phyloP scores from a whole-genome alignment of 495 filamentous ascomycete species.

The Daldinia vernicosa region DNA sequence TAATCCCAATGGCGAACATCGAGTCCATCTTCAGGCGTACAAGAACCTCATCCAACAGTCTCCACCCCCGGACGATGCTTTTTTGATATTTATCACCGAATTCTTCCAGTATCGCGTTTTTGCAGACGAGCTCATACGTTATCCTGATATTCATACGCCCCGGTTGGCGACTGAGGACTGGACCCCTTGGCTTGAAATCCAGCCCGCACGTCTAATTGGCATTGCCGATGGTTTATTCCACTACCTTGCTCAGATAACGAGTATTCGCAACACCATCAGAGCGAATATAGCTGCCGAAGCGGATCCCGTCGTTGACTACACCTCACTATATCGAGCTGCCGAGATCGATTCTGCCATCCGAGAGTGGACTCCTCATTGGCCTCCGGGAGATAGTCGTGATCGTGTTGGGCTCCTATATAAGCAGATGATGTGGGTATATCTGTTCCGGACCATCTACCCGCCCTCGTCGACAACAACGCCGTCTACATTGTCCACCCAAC shows the following conservation, averaged over 20 bases:
- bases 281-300: slow-evolving; percentile 67
- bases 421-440: slow-evolving; percentile 90
- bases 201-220: slow-evolving; percentile 81
- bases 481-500: slow-evolving; percentile 37
- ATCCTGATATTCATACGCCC: slow-evolving; percentile 63
- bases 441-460: slow-evolving; percentile 86
- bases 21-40: slow-evolving; percentile 81
- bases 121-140: slow-evolving; percentile 79
- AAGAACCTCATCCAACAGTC: slow-evolving; percentile 71
- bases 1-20: slow-evolving; percentile 78
- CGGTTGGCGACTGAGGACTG: slow-evolving; percentile 66
- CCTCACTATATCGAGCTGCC: slow-evolving; percentile 75
- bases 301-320: slow-evolving; percentile 78
- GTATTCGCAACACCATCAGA: slow-evolving; percentile 79
- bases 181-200: slow-evolving; percentile 74
- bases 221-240: slow-evolving; percentile 86
- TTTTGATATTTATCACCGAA: slow-evolving; percentile 84
- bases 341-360: slow-evolving; percentile 80
- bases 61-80: slow-evolving; percentile 68
- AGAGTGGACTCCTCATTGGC: slow-evolving; percentile 77
- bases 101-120: slow-evolving; percentile 94
- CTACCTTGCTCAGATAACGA: slow-evolving; percentile 81
- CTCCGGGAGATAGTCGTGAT: slow-evolving; percentile 74
- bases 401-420: slow-evolving; percentile 84
- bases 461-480: slow-evolving; percentile 49